Evolutionary conservation across 2,329 filamentous ascomycete genomes (phyloP).

Genomic region (Phoma herbarum): DNA sequence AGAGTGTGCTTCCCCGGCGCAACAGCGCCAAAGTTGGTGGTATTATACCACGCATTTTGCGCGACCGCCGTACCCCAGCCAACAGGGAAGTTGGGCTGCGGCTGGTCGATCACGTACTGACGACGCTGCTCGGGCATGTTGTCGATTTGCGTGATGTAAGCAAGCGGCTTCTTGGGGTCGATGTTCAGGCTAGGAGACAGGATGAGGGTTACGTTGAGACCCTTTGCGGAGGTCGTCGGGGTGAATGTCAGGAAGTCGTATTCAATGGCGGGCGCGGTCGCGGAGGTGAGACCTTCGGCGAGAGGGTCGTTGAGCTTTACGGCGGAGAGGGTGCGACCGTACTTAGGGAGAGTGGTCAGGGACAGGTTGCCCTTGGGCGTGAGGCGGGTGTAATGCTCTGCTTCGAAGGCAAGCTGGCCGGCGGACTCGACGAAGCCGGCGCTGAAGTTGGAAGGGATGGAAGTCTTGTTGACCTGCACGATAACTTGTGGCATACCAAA

Average conservation of each 20-base stretch:
- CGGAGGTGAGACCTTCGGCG: slow-evolving; percentile 38
- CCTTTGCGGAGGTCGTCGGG: slow-evolving; percentile 40
- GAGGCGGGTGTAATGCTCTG: slow-evolving; percentile 50
- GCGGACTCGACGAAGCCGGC: slow-evolving; percentile 49
- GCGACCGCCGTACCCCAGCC: slow-evolving; percentile 61
- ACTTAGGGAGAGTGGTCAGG: slow-evolving; percentile 44
- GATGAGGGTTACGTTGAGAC: slow-evolving; percentile 52
- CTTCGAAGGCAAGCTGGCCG: slow-evolving; percentile 48
- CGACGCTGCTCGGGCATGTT: slow-evolving; percentile 50
- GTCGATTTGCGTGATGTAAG: slow-evolving; percentile 61
- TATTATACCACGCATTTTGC: slow-evolving; percentile 61
- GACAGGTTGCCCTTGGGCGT: slow-evolving; percentile 36
- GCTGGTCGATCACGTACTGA: slow-evolving; percentile 55
- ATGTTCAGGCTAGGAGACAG: slow-evolving; percentile 60
- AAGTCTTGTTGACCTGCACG: slow-evolving; percentile 48
- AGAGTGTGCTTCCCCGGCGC: slow-evolving; percentile 53
- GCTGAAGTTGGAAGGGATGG: slow-evolving; percentile 42
- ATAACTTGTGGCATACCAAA: slow-evolving; percentile 40
- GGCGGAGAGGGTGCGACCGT: slow-evolving; percentile 50
- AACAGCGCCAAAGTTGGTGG: slow-evolving; percentile 49
- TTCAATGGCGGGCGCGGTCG: slow-evolving; percentile 45
- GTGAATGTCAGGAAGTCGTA: slow-evolving; percentile 52
- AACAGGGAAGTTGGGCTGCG: slow-evolving; percentile 55
- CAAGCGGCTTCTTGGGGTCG: slow-evolving; percentile 59
- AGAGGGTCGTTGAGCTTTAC: slow-evolving; percentile 43